phyloP scores from a whole-genome alignment of 2,329 filamentous ascomycete genomes.

The Arthrobotrys conoides region DNA sequence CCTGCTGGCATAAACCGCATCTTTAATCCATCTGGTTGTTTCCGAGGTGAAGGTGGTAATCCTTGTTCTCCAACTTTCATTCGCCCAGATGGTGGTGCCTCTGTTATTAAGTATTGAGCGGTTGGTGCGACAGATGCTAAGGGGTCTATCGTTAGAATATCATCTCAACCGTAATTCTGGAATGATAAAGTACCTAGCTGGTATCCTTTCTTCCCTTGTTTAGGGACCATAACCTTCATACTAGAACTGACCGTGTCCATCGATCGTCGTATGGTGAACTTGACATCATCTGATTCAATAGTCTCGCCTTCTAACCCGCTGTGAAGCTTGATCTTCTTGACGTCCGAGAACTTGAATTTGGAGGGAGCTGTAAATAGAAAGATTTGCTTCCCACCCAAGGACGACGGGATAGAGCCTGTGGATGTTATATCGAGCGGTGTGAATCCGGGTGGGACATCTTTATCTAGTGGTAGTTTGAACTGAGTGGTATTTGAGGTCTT shows the following conservation, averaged over 20 bases:
- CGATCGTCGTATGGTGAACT: slow-evolving; percentile 50
- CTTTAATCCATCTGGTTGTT: slow-evolving; percentile 62
- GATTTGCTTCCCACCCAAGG: slow-evolving; percentile 50
- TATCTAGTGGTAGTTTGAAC: slow-evolving; percentile 51
- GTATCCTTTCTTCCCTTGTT: slow-evolving; percentile 62
- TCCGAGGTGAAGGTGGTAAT: slow-evolving; percentile 52
- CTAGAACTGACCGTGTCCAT: slow-evolving; percentile 43
- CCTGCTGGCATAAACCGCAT: slow-evolving; percentile 64
- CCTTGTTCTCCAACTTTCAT: slow-evolving; percentile 24
- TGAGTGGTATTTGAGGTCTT: slow-evolving; percentile 26
- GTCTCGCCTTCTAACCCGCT: slow-evolving; percentile 50
- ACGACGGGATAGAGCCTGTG: slow-evolving; percentile 40
- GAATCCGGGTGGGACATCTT: slow-evolving; percentile 48
- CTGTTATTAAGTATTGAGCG: slow-evolving; percentile 61
- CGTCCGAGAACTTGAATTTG: slow-evolving; percentile 49
- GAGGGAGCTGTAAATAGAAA: slow-evolving; percentile 57
- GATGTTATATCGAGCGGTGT: slow-evolving; percentile 37
- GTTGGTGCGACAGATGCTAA: slow-evolving; percentile 55
- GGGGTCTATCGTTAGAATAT: slow-evolving; percentile 8
- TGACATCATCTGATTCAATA: slow-evolving; percentile 33
- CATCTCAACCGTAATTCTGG: not conserved
- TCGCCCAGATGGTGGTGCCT: slow-evolving; percentile 34
- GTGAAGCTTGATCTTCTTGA: slow-evolving; percentile 58
- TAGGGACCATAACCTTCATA: slow-evolving; percentile 49
- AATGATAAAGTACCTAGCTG: slow-evolving; percentile 55